Evolutionary conservation across 2,329 filamentous ascomycete species (phyloP), one percentile per base, ranked within the genome.

Genomic region (Penicillium vulpinum): DNA sequence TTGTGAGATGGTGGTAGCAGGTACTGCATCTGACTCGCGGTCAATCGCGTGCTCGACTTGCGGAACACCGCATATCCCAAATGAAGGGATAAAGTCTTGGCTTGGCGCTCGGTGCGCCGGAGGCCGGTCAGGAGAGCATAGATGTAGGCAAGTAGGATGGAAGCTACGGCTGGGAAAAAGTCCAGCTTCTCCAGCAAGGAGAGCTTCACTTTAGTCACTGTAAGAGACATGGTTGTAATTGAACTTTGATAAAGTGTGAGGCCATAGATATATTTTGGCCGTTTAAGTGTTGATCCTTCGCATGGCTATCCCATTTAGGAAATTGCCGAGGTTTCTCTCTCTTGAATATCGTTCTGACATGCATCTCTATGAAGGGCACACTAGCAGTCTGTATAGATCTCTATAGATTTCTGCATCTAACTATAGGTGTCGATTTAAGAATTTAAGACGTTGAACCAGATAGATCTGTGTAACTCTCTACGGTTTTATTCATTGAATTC

Each of bases 51-150:
- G 0, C 70, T 73, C 3, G 64, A 57, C 55, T 72, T 71, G 51
- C 72, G 69, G 36, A 73, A 65, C 8, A 70, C 56, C 2, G 72
- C 70, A 64, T 75, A 74, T 28, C 70, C 71, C 31, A 74, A 57
- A 60, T 75, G 72, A 43, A 75, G 58, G 41, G 69, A 59, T 51
- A 70, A 57, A 4, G 67, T 65, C 21, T 67, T 67, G 21, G 72
- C 72, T 57, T 72, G 61, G 26, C 64, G 58, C 15, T 68, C 60
- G 13, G 63, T 64, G 16, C 69, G 70, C 59, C 63, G 65, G 18
- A 70, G 46, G 7, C 69, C 63, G 0, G 68, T 71, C 28, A 72
- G 38, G 5, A 71, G 51, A 5, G 70, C 67, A 61, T 67, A 72
- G 45, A 70, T 58, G 21, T 62, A 62, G 4, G 70, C 64, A 35